phyloP scores from a whole-genome alignment of 176 grass and related monocot species.

The Calamus simplicifolius region DNA sequence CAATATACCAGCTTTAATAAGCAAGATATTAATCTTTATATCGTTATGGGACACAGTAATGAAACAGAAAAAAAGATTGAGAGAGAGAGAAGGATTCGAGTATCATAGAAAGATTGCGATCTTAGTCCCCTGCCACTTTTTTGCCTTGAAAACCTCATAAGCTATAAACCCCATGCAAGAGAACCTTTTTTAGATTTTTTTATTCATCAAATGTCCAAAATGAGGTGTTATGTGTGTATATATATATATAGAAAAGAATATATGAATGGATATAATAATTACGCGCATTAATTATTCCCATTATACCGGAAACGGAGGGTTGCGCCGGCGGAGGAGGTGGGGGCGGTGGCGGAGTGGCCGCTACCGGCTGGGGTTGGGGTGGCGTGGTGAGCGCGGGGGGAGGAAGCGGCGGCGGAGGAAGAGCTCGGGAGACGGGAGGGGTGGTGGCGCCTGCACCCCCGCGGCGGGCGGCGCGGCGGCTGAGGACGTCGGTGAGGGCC shows the following conservation, averaged over 20 bases:
- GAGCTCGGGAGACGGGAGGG: slow-evolving; percentile 6
- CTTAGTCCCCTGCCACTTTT: slow-evolving; percentile 10
- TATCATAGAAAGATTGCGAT: slow-evolving; percentile 24
- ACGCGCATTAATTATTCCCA: slow-evolving; percentile 11
- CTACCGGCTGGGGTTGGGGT: slow-evolving; percentile 13
- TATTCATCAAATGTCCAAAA: neutral
- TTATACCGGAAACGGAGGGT: slow-evolving; percentile 90
- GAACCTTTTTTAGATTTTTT: slow-evolving; percentile 1
- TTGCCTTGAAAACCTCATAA: slow-evolving; percentile 18
- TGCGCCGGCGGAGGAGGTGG: slow-evolving; percentile 16
- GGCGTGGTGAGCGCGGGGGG: slow-evolving; percentile 11
- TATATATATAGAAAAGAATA: slow-evolving; percentile 2
- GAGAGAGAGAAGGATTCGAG: slow-evolving; percentile 1
- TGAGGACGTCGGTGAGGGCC: slow-evolving; percentile 72
- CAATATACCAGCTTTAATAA: slow-evolving; percentile 12
- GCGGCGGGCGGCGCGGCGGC: slow-evolving; percentile 56
- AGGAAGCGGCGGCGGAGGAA: slow-evolving; percentile 19
- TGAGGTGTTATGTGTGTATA: no score
- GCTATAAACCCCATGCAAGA: neutral
- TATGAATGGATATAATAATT: slow-evolving; percentile 20
- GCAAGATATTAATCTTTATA: neutral
- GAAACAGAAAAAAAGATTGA: neutral
- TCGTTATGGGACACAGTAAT: neutral
- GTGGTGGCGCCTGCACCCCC: slow-evolving; percentile 14
- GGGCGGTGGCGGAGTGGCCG: neutral